Base-by-base conservation (phyloP, 2,329 filamentous ascomycete genomes). In the Escovopsis sp. region DNA sequence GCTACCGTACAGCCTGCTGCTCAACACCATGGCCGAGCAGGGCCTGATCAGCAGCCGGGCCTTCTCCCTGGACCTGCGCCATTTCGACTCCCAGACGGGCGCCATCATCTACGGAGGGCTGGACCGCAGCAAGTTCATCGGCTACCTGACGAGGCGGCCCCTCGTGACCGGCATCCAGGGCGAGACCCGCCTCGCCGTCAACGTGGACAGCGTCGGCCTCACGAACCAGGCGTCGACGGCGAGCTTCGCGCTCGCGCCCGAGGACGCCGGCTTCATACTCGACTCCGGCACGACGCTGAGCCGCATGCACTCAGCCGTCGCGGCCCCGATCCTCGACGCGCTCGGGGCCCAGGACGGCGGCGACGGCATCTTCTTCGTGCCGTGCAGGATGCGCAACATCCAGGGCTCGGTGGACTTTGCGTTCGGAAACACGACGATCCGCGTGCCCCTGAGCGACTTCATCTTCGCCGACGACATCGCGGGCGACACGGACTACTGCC, bases 71-170 rank as follows among this genome's bases (percentile, higher is more conserved):
- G 70, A 74, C 42, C 55, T 75, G 12, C 67, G 70, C 4, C 62
- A 64, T 41, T 49, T 61, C 35, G 64, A 63, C 11, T 55, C 60
- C 10, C 49, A 62, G 12, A 62, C 60, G 4, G 71, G 71, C 30
- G 66, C 70, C 41, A 51, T 75, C 44, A 70, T 72, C 41, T 73
- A 73, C 45, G 71, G 71, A 28, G 71, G 71, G 11, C 49, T 74
- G 10, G 70, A 75, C 46, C 66, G 61, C 15, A 69, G 60, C 52
- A 73, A 72, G 50, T 75, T 66, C 51, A 56, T 66, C 8, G 72
- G 72, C 19, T 49, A 51, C 7, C 57, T 75, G 7, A 58, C 61
- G 42, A 60, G 59, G 23, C 57, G 66, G 1, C 62, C 65, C 34
- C 67, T 71, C 15, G 56, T 70, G 28, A 51, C 56, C 4, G 64